Evolutionary conservation across 75 land plant genomes (phyloP), one percentile per base, ranked within the genome.

Genomic region (Cunninghamia lanceolata): DNA sequence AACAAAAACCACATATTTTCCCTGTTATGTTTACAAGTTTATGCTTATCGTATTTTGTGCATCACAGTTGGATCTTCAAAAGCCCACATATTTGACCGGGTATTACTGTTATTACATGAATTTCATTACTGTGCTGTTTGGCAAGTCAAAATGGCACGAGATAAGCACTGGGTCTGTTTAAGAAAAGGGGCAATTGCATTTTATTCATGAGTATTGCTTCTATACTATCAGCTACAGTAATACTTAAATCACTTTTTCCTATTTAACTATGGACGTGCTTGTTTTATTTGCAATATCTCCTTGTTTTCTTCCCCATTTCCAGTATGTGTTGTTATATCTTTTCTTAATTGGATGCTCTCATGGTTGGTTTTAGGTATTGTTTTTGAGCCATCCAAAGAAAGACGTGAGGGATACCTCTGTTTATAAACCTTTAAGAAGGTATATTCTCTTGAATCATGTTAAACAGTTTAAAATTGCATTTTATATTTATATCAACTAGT

Each of bases 361-460:
- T 36, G 16, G 4, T 30, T 71, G 43, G 30, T 25, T 71, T 39
- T 39, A 98, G 99, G 96, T 91, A 74, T 82, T 98, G 84, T 84
- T 96, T 52, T 83, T 98, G 88, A 93, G 91, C 85, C 99, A 98
- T 91, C 96, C 99, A 88, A 96, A 91, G 89, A 91, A 90, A 80
- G 92, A 93, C 52, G 87, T 88, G 30, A 89, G 99, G 47, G 99
- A 98, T 87, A 95, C 99, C 1, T 89, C 96, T 39, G 89, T 84
- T 45, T 98, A 95, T 88, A 85, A 38, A 78, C 97, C 94, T 30
- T 92, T 95, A 83, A 85, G 89, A 47, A 94, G 89, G 99, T 98
- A 90, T 56, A 40, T 19, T 52, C 46, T n/a, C 30, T 83, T 83
- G 16, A 19, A 15, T 32, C 53, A 0, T 53, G 25, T 35, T 52